These are phyloP conservation scores for Xylogone sp. DNA, from an alignment of 2,329 filamentous ascomycete genomes.

Conservation along the genomic window DNA sequence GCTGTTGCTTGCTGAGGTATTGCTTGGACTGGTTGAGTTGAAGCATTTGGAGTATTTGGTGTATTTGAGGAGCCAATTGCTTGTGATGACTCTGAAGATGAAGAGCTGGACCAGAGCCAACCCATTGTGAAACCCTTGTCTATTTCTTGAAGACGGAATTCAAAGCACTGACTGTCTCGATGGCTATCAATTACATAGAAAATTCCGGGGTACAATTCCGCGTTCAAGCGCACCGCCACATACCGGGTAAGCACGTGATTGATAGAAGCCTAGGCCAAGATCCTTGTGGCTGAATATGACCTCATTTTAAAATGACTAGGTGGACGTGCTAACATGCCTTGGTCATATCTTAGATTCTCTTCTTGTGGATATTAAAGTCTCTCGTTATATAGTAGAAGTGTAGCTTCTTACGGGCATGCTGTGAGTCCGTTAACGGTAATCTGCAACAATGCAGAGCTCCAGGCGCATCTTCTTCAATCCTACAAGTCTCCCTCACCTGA, in stretches of 20 bases:
- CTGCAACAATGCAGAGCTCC: slow-evolving; percentile 17
- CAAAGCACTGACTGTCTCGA: background rate
- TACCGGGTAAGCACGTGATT: background rate
- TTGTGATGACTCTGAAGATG: slow-evolving; percentile 24
- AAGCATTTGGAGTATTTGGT: background rate
- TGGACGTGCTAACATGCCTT: background rate
- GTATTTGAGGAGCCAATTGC: background rate
- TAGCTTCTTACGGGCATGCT: background rate
- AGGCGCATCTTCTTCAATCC: slow-evolving; percentile 29
- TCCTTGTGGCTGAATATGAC: background rate
- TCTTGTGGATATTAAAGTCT: background rate
- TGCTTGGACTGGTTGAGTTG: slow-evolving; percentile 6
- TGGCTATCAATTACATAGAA: background rate
- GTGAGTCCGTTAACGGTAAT: background rate
- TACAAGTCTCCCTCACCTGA: slow-evolving; percentile 29
- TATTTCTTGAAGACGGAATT: background rate
- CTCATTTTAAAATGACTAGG: background rate
- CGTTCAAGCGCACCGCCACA: background rate
- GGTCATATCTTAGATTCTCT: background rate
- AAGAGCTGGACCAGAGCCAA: slow-evolving; percentile 55
- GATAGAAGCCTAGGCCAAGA: background rate
- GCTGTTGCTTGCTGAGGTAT: slow-evolving; percentile 9
- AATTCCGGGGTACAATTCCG: background rate
- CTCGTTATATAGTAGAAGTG: no score
- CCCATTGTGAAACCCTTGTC: slow-evolving; percentile 43